A percentile compares a stretch with the other conserved stretches of the same genome.
phyloP scores from a whole-genome alignment of 495 filamentous ascomycete species.

The Elasticomyces elasticus region DNA sequence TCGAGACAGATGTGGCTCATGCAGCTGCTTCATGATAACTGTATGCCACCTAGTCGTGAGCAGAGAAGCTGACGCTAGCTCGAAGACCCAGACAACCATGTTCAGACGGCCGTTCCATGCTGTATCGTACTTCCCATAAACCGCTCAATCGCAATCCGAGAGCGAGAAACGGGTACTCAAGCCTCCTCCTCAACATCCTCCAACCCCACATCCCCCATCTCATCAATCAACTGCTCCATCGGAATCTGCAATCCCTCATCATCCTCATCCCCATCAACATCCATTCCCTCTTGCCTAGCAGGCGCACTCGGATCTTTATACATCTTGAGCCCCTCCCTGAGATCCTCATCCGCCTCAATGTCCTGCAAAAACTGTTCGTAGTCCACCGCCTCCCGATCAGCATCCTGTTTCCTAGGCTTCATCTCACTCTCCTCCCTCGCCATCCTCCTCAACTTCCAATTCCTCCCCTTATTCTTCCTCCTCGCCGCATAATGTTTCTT shows the following conservation, averaged over 20 bases:
- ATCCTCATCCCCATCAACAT: conserved; percentile 53
- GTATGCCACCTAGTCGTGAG: too few species aligned
- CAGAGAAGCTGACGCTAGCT: too few species aligned
- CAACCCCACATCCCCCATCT: conserved; percentile 34
- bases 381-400: conserved; percentile 74
- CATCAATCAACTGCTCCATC: conserved; percentile 38
- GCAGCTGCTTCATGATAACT: too few species aligned
- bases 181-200: conserved; percentile 14
- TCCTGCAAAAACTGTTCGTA: conserved; percentile 96
- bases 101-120: too few species aligned
- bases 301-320: conserved; percentile 57
- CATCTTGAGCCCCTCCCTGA: conserved; percentile 69
- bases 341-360: conserved; percentile 88
- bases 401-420: conserved; percentile 66
- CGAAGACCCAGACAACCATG: too few species aligned
- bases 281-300: conserved; percentile 38
- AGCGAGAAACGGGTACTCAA: too few species aligned
- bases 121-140: too few species aligned
- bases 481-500: conserved; percentile 90
- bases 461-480: conserved; percentile 68
- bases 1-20: too few species aligned
- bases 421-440: conserved; percentile 75
- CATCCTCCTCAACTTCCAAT: conserved; percentile 94
- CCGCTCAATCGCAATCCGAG: too few species aligned
- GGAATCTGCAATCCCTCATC: conserved; percentile 34